Evolutionary conservation across 1,139 yeast genomes (phyloP).

Genomic region (Blastobotrys illinoisensis): DNA sequence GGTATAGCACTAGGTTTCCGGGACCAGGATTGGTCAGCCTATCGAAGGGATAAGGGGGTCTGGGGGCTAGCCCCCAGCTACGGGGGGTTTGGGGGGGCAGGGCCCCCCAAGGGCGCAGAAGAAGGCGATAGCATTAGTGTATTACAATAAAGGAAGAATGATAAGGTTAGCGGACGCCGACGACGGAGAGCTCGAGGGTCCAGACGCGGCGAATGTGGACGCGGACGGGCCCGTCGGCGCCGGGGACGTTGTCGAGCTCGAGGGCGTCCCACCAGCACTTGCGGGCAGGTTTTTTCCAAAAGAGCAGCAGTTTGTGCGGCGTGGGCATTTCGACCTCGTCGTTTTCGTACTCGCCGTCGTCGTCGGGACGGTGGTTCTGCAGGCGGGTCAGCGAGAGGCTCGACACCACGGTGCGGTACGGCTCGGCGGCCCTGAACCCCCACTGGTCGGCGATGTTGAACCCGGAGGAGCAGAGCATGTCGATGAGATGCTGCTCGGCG

Average conservation of each 20-base stretch:
- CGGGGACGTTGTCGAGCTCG: conserved; percentile 49
- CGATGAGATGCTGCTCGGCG: conserved; percentile 91
- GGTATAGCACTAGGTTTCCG: too few relatives aligned
- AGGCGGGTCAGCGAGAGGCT: conserved; percentile 79
- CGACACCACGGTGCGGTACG: conserved; percentile 77
- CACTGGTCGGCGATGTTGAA: conserved; percentile 63
- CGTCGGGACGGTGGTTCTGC: conserved; percentile 16
- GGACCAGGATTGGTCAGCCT: too few relatives aligned
- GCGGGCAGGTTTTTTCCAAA: conserved; percentile 98
- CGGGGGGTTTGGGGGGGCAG: too few relatives aligned
- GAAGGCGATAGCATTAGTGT: neutral
- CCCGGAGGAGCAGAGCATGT: conserved; percentile 92
- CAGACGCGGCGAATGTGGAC: conserved; percentile 78
- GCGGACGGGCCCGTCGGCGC: conserved; percentile 39
- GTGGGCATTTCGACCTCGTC: conserved; percentile 37
- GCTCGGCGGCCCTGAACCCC: conserved; percentile 87
- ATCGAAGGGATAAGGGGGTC: too few relatives aligned
- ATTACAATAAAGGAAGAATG: neutral
- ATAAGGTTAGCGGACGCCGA: neutral
- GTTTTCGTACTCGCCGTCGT: conserved; percentile 8
- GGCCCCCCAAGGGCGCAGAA: too few relatives aligned
- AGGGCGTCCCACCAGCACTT: conserved; percentile 95
- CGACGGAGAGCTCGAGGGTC: conserved; percentile 58
- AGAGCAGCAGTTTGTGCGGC: conserved; percentile 72
- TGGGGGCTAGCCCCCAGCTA: too few relatives aligned